A percentile compares a stretch with the other conserved stretches of the same genome.
Evolutionary conservation across 345 rosid genomes (phyloP).

Genomic region (Aquilaria malaccensis): DNA sequence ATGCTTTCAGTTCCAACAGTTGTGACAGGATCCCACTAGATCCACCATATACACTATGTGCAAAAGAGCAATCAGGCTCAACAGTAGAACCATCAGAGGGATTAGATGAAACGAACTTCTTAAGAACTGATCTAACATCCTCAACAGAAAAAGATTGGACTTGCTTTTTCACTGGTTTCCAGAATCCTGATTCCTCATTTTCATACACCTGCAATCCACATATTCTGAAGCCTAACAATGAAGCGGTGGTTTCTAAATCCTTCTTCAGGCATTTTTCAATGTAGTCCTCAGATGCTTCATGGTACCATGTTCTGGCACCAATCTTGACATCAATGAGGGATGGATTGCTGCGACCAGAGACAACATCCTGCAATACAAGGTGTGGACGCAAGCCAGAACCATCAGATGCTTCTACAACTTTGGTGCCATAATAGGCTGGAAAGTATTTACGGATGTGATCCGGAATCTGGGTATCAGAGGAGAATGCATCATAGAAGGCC

Average conservation of each 20-base stretch:
- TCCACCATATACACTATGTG: conserved; percentile 49
- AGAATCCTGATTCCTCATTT: conserved; percentile 35
- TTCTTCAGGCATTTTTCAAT: conserved; percentile 52
- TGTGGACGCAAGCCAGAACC: conserved; percentile 58
- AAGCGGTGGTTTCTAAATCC: conserved; percentile 47
- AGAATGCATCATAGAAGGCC: conserved; percentile 63
- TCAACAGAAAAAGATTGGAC: conserved; percentile 35
- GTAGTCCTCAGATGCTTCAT: conserved; percentile 67
- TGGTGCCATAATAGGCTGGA: conserved; percentile 67
- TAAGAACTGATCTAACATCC: conserved; percentile 45
- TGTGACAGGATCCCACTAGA: conserved; percentile 64
- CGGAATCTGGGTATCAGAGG: conserved; percentile 50
- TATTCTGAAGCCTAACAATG: conserved; percentile 65
- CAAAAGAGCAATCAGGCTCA: conserved; percentile 55
- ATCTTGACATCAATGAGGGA: conserved; percentile 82
- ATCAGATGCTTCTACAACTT: conserved; percentile 68
- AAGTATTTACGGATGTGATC: conserved; percentile 58
- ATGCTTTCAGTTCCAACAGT: conserved; percentile 65
- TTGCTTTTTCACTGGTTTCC: conserved; percentile 61
- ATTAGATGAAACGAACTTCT: conserved; percentile 80
- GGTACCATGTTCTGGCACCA: conserved; percentile 97
- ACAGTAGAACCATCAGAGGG: conserved; percentile 19
- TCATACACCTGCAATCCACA: conserved; percentile 59
- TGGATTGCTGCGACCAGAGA: conserved; percentile 31
- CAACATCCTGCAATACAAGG: conserved; percentile 64